Percentiles rank a stretch among this genome's conserved stretches.
phyloP scores from a whole-genome alignment of 2,329 filamentous ascomycete species.

The Didymella exigua region DNA sequence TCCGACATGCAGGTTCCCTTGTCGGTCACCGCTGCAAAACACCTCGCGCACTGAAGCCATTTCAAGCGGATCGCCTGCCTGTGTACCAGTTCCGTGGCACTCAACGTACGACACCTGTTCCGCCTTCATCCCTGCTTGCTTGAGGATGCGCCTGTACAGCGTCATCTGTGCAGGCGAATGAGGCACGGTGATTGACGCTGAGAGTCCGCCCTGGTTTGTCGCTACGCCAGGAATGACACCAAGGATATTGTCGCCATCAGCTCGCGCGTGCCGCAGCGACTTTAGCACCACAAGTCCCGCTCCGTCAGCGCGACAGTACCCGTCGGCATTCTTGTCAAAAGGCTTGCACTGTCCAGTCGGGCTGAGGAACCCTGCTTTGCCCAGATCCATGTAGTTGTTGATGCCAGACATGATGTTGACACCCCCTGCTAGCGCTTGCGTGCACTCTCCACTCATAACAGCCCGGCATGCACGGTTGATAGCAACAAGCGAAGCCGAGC shows the following conservation, averaged over 20 bases:
- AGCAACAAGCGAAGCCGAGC: conserved; percentile 33
- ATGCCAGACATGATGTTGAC: conserved; percentile 41
- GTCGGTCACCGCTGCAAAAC: conserved; percentile 5
- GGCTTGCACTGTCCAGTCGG: conserved; percentile 55
- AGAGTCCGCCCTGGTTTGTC: background rate
- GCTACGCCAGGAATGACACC: conserved; percentile 48
- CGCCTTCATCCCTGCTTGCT: conserved; percentile 44
- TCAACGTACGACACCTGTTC: conserved; percentile 29
- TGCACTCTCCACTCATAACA: conserved; percentile 33
- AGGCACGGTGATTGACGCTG: conserved; percentile 2
- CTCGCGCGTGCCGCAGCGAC: conserved; percentile 50
- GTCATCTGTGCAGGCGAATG: conserved; percentile 18
- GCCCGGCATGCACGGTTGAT: conserved; percentile 36
- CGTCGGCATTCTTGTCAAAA: conserved; percentile 51
- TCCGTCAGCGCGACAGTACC: conserved; percentile 60
- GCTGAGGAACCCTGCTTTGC: conserved; percentile 50
- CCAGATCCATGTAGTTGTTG: conserved; percentile 41
- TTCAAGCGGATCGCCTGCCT: conserved; percentile 30
- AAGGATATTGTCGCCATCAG: conserved; percentile 56
- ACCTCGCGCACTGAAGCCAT: conserved; percentile 18
- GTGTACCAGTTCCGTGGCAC: conserved; percentile 40
- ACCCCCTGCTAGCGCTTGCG: conserved; percentile 45
- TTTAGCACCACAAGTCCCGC: conserved; percentile 48
- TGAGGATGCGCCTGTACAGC: conserved; percentile 24
- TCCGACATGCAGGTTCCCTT: conserved; percentile 24